Evolutionary conservation across 2,329 filamentous ascomycete species (phyloP).

Genomic region (Emergomyces pasteurianus): DNA sequence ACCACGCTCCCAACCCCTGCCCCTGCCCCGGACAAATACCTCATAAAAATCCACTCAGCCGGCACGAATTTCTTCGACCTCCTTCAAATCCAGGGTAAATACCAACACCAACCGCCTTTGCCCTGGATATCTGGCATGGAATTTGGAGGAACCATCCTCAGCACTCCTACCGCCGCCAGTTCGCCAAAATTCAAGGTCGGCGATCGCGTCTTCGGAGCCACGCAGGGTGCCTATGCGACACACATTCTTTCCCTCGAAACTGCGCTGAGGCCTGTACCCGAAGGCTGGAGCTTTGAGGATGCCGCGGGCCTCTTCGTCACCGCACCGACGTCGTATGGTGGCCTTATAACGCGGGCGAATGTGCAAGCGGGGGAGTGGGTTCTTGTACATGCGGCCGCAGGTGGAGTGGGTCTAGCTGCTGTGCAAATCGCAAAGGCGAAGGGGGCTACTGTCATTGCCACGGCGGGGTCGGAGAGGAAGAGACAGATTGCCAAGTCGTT

Average conservation of each 20-base stretch:
- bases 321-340: constrained; percentile 79
- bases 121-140: constrained; percentile 82
- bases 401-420: constrained; percentile 80
- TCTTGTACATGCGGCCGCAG: constrained; percentile 82
- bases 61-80: constrained; percentile 97
- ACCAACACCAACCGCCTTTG: constrained; percentile 79
- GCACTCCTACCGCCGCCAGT: constrained; percentile 44
- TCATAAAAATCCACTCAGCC: constrained; percentile 73
- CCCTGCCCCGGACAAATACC: constrained; percentile 62
- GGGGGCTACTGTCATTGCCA: constrained; percentile 86
- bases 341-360: constrained; percentile 63
- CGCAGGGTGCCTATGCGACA: constrained; percentile 77
- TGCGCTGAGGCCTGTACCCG: constrained; percentile 59
- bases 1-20: constrained; percentile 61
- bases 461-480: constrained; percentile 70
- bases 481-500: constrained; percentile 65
- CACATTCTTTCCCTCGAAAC: constrained; percentile 56
- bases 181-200: constrained; percentile 60
- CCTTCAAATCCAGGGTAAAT: constrained; percentile 88
- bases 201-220: constrained; percentile 73
- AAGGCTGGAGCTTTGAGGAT: constrained; percentile 71
- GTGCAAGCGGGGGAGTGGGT: constrained; percentile 75
- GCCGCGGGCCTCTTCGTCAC: constrained; percentile 87
- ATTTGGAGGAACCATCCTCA: constrained; percentile 67
- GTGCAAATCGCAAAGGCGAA: constrained; percentile 90